A percentile compares a stretch with the other conserved stretches of the same genome.
Evolutionary conservation across 371 early-diverging fungal species (phyloP).

Genomic region (Cladochytrium tenue): DNA sequence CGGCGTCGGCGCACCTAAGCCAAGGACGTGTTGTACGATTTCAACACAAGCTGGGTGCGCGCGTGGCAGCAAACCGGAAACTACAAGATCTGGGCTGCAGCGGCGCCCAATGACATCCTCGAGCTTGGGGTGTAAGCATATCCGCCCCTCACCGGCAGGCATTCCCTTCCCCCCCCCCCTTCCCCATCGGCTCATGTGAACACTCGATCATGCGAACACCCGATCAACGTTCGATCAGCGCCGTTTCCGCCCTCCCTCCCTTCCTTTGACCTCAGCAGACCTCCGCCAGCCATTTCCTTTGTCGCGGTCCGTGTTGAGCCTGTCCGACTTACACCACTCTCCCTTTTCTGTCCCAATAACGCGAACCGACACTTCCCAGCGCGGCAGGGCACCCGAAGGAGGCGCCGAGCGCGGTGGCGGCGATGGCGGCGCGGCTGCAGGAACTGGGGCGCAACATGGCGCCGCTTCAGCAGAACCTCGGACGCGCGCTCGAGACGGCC

Average conservation of each 20-base stretch:
- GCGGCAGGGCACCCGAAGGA: constrained; percentile 58
- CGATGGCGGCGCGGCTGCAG: constrained; percentile 48
- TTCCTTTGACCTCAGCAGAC: no score
- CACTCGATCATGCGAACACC: no score
- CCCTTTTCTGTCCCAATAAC: no score
- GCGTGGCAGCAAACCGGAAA: constrained; percentile 73
- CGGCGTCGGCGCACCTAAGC: constrained; percentile 36
- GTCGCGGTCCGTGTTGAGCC: no score
- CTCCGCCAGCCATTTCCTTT: no score
- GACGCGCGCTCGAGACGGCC: constrained; percentile 60
- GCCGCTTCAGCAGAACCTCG: constrained; percentile 62
- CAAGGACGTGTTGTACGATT: constrained; percentile 65
- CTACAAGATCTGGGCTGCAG: constrained; percentile 69
- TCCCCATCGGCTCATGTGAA: no score
- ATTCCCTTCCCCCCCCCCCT: no score
- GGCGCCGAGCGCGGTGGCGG: constrained; percentile 72
- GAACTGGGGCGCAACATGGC: constrained; percentile 60
- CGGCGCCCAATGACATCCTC: constrained; percentile 29
- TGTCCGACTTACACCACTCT: no score
- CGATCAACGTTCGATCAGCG: no score
- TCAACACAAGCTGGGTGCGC: constrained; percentile 63
- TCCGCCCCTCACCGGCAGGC: background rate
- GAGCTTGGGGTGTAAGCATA: constrained; percentile 24
- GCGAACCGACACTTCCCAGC: constrained; percentile 26
- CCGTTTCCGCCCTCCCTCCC: no score